Evolutionary conservation across 2,329 filamentous ascomycete species (phyloP).

Genomic region (Huntiella decipiens): DNA sequence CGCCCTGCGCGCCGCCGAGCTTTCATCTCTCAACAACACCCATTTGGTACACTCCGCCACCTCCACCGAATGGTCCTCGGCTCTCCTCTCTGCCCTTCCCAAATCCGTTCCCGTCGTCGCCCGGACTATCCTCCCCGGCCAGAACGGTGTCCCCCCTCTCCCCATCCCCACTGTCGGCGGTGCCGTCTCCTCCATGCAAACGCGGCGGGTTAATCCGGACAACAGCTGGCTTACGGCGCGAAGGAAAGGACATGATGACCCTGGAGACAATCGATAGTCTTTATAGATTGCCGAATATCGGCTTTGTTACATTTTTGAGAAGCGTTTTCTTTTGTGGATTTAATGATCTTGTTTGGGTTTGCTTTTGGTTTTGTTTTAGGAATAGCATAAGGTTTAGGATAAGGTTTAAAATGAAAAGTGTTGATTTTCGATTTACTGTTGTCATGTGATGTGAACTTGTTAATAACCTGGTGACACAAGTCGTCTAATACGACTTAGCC

Average conservation of each 20-base stretch:
- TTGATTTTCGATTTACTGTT: too few relatives aligned
- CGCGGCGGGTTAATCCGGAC: neutral
- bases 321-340: too few relatives aligned
- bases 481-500: too few relatives aligned
- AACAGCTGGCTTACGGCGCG: neutral
- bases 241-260: neutral
- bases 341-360: neutral
- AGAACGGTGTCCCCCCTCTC: too few relatives aligned
- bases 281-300: too few relatives aligned
- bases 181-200: neutral
- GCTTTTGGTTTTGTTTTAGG: neutral
- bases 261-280: too few relatives aligned
- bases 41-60: conserved; percentile 13
- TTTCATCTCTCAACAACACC: conserved; percentile 11
- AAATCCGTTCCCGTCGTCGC: neutral
- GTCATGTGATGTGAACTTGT: too few relatives aligned
- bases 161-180: neutral
- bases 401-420: too few relatives aligned
- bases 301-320: too few relatives aligned
- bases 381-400: too few relatives aligned
- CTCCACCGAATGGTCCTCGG: conserved; percentile 13
- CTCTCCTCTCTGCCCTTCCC: neutral
- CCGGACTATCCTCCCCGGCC: neutral
- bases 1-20: conserved; percentile 14
- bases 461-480: too few relatives aligned